Base-by-base conservation (phyloP, 2,329 filamentous ascomycete species). In the Exophiala xenobiotica region DNA sequence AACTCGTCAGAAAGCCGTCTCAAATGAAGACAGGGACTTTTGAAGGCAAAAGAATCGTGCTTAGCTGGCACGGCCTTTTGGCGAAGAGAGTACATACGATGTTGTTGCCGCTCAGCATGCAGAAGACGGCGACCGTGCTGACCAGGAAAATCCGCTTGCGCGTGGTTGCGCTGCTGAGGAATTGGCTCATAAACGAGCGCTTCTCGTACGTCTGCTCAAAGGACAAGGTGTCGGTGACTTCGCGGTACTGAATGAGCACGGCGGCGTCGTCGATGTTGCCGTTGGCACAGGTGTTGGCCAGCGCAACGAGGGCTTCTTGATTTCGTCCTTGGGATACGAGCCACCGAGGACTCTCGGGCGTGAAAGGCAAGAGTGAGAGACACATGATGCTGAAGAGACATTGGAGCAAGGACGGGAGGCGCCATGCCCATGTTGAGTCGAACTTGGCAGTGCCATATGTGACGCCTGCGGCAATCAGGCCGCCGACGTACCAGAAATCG, bases 381-480 rank as follows among this genome's bases (percentile, higher is more conserved):
- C 70, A 74, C 7, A 73, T 51, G 0, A 72, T 7, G 5, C 64
- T 66, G 27, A 71, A 70, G 33, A 70, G 57, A 1, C 65, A 68
- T 61, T 77, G 69, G 47, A 77, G 64, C 11, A 74, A 57, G 0
- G 72, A 74, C 2, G 74, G 74, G 4, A 68, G 63, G 37, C 74
- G 62, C 74, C 74, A 77, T 11, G 73, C 71, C 73, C 74, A 75
- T 6, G 71, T 75, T 12, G 69, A 71, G 27, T 70, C 60, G 68
- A 68, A 70, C 29, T 69, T 51, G 44, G 49, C 48, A 6, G 51
- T 58, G 1, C 73, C 72, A 7, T 68, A 68, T 2, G 74, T 78
- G 45, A 78, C 69, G 4, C 74, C 74, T 3, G 76, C 74, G 0
- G 75, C 74, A 26, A 78, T 69, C 3, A 79, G 63, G 0, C 70